These are phyloP conservation scores for Pisolithus tinctorius DNA, from an alignment of 768 basidiomycete genomes.

Conservation along the genomic window DNA sequence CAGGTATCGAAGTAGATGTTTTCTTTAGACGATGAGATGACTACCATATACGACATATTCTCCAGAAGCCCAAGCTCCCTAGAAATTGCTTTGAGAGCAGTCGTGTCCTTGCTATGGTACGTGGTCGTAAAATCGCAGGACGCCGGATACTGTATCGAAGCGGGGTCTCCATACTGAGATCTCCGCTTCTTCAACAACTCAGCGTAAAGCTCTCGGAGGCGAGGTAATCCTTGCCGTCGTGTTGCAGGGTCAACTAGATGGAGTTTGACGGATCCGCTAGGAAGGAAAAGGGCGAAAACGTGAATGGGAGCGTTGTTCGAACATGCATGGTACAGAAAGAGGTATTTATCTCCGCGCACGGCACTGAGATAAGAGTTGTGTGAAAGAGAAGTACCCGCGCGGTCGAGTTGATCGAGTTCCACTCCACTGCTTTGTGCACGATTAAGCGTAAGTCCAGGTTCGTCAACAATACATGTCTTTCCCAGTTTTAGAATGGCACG, in stretches of 20 bases:
- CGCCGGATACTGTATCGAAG: conserved; percentile 58
- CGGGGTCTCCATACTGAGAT: conserved; percentile 31
- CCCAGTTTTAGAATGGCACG: conserved; percentile 82
- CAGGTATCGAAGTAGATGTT: conserved; percentile 73
- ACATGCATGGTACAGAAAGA: conserved; percentile 84
- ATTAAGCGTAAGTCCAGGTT: conserved; percentile 66
- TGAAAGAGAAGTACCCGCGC: conserved; percentile 47
- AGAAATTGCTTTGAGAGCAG: conserved; percentile 81
- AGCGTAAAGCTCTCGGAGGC: conserved; percentile 66
- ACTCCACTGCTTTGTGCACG: conserved; percentile 78
- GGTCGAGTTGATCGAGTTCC: conserved; percentile 76
- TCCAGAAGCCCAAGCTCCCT: conserved; percentile 77
- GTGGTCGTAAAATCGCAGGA: conserved; percentile 54
- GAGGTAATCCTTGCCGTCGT: conserved; percentile 75
- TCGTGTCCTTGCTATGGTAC: conserved; percentile 73
- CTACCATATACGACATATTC: conserved; percentile 64
- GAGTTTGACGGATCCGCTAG: conserved; percentile 60
- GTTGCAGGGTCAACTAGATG: conserved; percentile 89
- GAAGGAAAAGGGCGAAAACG: conserved; percentile 83
- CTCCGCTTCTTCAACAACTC: conserved; percentile 53
- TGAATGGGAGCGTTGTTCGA: conserved; percentile 71
- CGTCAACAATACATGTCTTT: conserved; percentile 67
- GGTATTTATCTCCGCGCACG: conserved; percentile 64
- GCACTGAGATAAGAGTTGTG: conserved; percentile 68
- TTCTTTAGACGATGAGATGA: conserved; percentile 83